Evolutionary conservation across 1,139 yeast species (phyloP), one percentile per base, ranked within the genome.

Genomic region (Sugiyamaella xylanicola): DNA sequence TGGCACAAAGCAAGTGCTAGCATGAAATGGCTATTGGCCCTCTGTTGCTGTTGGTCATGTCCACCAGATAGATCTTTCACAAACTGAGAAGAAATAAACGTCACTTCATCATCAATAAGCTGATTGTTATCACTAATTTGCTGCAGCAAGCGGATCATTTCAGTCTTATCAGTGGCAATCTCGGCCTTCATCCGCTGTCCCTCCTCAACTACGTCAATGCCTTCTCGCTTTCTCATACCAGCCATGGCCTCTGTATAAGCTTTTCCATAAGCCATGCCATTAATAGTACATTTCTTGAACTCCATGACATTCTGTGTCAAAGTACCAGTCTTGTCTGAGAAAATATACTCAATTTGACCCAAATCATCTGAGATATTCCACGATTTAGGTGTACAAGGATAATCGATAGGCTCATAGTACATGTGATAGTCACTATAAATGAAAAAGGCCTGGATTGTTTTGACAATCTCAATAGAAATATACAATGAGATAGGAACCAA

Each of bases 321-420:
- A 0, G 99, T 93, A 58, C 99, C 99, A 0, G 99, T 93, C 72
- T 93, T 93, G 73, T 93, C 99, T 68, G 96, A 88, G 72, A 93
- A 93, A 48, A 93, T 85, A 68, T 92, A 93, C 71, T 93, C 98
- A 65, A 93, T 87, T 73, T 93, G 99, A 32, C 99, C 99, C 67
- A 93, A 78, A 72, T 93, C 99, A 74, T 93, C 99, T 11, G 97
- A 90, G 55, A 93, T 92, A 68, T 87, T 90, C 99, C 99, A 93
- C 0, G 97, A 82, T 69, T 93, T 92, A 7, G 99, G 98, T 3
- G 93, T 84, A 72, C 99, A 93, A 0, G 98, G 97, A 69, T 88
- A 92, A 70, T 93, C 97, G 61, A 93, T 76, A 59, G 79, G 84
- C 52, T 82, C 87, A 68, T 92, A 86, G 72, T 91, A 93, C 91